phyloP scores from a whole-genome alignment of 352 stramenopile species.

The Phytopythium boreale region DNA sequence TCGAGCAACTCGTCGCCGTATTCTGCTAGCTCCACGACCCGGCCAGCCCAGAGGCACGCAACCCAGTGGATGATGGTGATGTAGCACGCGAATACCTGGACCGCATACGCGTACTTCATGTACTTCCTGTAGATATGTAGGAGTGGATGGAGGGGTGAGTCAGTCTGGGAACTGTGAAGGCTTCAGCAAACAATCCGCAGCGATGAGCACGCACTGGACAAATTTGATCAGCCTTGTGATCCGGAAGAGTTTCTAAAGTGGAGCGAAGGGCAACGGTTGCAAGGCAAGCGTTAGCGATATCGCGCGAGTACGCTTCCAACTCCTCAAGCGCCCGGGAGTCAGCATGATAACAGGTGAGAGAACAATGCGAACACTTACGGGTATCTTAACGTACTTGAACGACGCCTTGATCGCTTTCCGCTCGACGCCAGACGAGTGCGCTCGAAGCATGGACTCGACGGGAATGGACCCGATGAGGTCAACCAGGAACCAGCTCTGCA shows the following conservation, averaged over 20 bases:
- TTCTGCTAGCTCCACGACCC: conserved; percentile 21
- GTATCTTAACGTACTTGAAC: conserved; percentile 62
- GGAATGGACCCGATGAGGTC: conserved; percentile 57
- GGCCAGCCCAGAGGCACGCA: conserved; percentile 47
- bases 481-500: conserved; percentile 48
- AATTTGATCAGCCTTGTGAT: conserved; percentile 60
- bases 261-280: background rate
- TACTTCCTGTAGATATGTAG: conserved; percentile 54
- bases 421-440: conserved; percentile 31
- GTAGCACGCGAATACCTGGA: conserved; percentile 52
- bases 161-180: background rate
- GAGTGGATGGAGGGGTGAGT: too few relatives aligned
- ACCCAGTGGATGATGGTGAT: conserved; percentile 65
- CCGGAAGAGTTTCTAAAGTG: conserved; percentile 56
- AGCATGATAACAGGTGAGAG: too few relatives aligned
- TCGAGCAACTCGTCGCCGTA: conserved; percentile 33
- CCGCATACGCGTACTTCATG: conserved; percentile 55
- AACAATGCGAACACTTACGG: conserved; percentile 21
- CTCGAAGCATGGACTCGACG: conserved; percentile 38
- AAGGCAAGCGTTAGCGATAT: conserved; percentile 4
- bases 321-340: too few relatives aligned
- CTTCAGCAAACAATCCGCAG: too few relatives aligned
- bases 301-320: background rate
- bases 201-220: conserved; percentile 35
- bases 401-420: conserved; percentile 61